Evolutionary conservation across 1,284 basidiomycete species (phyloP).

Genomic region (Puccinia novopanici): DNA sequence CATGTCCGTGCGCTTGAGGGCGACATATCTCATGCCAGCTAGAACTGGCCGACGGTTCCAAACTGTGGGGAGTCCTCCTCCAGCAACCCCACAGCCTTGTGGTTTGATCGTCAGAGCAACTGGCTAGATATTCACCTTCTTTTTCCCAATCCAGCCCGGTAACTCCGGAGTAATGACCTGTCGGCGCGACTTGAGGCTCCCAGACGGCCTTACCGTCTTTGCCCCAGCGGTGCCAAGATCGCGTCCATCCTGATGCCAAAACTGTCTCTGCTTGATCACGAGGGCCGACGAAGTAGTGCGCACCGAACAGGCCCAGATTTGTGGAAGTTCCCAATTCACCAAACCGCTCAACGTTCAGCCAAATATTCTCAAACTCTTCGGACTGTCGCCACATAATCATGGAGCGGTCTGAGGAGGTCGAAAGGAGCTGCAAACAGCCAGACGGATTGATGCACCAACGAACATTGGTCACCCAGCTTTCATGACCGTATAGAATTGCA

Average conservation of each 20-base stretch:
- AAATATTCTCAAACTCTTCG: constrained; percentile 63
- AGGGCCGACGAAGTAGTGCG: constrained; percentile 66
- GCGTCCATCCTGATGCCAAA: constrained; percentile 85
- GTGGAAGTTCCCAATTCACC: constrained; percentile 81
- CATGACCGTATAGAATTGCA: constrained; percentile 86
- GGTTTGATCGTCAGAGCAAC: constrained; percentile 79
- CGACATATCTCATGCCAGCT: constrained; percentile 83
- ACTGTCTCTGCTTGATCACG: constrained; percentile 65
- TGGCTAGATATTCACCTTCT: constrained; percentile 76
- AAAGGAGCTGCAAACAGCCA: constrained; percentile 68
- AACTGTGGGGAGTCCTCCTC: constrained; percentile 46
- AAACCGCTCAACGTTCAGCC: constrained; percentile 85
- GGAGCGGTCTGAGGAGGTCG: constrained; percentile 87
- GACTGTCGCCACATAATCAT: constrained; percentile 82
- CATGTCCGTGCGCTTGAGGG: constrained; percentile 92
- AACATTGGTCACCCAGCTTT: constrained; percentile 82
- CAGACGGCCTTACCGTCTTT: constrained; percentile 62
- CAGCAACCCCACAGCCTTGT: constrained; percentile 75
- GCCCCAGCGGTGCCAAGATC: constrained; percentile 83
- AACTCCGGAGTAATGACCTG: constrained; percentile 77
- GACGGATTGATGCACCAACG: constrained; percentile 65
- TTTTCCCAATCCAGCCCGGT: constrained; percentile 81
- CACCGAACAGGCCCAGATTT: constrained; percentile 84
- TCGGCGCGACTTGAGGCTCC: constrained; percentile 74
- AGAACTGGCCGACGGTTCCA: constrained; percentile 38